These are phyloP conservation scores for Xylaria sp. DNA, from an alignment of 2,329 filamentous ascomycete species.

Conservation along the genomic window DNA sequence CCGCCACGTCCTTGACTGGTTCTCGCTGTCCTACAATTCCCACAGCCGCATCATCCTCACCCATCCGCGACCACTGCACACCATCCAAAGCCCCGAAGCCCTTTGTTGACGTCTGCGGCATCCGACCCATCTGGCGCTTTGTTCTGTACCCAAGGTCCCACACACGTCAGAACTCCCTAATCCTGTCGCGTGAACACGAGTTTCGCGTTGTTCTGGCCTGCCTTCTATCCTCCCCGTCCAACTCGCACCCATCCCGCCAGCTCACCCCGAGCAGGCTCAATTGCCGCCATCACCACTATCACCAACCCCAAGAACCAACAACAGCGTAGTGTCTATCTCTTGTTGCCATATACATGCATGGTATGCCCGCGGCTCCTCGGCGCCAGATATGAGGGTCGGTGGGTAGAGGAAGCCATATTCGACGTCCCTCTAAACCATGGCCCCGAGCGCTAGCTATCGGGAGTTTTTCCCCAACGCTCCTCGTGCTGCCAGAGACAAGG, in stretches of 20 bases:
- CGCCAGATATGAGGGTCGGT: slow-evolving; percentile 67
- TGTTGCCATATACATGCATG: slow-evolving; percentile 53
- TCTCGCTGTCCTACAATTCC: slow-evolving; percentile 31
- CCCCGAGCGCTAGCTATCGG: slow-evolving; percentile 82
- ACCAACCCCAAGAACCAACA: slow-evolving; percentile 5
- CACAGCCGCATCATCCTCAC: slow-evolving; percentile 32
- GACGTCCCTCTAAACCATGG: slow-evolving; percentile 70
- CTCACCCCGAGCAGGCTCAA: slow-evolving; percentile 35
- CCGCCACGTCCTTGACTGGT: slow-evolving; percentile 35
- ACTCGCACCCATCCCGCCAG: slow-evolving; percentile 27
- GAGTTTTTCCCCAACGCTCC: slow-evolving; percentile 87
- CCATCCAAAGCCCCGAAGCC: slow-evolving; percentile 19
- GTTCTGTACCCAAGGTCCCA: slow-evolving; percentile 42
- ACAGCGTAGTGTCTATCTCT: slow-evolving; percentile 11
- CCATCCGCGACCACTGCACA: slow-evolving; percentile 40
- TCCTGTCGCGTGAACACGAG: slow-evolving; percentile 52
- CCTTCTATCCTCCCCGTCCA: neutral
- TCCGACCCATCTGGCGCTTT: slow-evolving; percentile 34
- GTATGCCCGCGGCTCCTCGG: slow-evolving; percentile 47
- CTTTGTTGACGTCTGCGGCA: slow-evolving; percentile 36
- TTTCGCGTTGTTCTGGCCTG: slow-evolving; percentile 44
- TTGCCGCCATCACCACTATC: slow-evolving; percentile 35
- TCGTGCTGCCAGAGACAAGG: slow-evolving; percentile 68
- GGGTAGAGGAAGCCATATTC: slow-evolving; percentile 62
- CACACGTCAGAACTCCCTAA: slow-evolving; percentile 50